Percentiles rank a stretch among this genome's conserved stretches.
These are phyloP conservation scores for Leucosporidium yakuticum DNA, from an alignment of 768 basidiomycete species.

Conservation along the genomic window DNA sequence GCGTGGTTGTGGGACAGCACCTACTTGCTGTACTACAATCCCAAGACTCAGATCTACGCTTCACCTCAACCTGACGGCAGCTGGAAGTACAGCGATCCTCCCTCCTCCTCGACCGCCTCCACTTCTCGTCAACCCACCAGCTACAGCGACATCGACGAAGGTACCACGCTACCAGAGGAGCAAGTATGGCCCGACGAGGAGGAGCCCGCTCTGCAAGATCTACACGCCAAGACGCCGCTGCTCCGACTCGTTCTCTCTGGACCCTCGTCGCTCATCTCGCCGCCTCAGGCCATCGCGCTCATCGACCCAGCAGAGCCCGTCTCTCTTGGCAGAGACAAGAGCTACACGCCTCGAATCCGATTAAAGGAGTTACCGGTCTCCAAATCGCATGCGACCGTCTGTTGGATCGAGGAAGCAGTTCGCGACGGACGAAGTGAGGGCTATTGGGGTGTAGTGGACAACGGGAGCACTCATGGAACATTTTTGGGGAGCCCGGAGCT, in stretches of 20 bases:
- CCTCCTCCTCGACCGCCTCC: neutral
- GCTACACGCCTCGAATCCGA: constrained; percentile 56
- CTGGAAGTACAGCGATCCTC: constrained; percentile 19
- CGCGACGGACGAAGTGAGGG: constrained; percentile 45
- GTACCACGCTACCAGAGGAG: constrained; percentile 8
- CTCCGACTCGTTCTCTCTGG: constrained; percentile 30
- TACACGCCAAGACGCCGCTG: constrained; percentile 15
- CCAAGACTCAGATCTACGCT: constrained; percentile 6
- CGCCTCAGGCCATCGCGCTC: constrained; percentile 49
- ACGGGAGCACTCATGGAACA: constrained; percentile 80
- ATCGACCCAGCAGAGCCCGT: constrained; percentile 58
- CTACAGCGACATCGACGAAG: constrained; percentile 4
- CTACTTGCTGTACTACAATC: constrained; percentile 24
- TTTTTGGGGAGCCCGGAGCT: constrained; percentile 37
- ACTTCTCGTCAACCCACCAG: neutral
- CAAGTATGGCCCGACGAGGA: constrained; percentile 29
- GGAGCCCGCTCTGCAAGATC: neutral
- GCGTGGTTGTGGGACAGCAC: constrained; percentile 12
- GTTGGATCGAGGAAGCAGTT: constrained; percentile 49
- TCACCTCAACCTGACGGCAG: constrained; percentile 12
- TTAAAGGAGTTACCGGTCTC: constrained; percentile 79
- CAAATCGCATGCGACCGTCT: constrained; percentile 69
- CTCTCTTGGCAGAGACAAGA: constrained; percentile 67
- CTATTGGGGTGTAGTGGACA: constrained; percentile 72
- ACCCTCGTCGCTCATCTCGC: constrained; percentile 12